Evolutionary conservation across 495 filamentous ascomycete species (phyloP).

Genomic region (Penicillium macrosclerotiorum): DNA sequence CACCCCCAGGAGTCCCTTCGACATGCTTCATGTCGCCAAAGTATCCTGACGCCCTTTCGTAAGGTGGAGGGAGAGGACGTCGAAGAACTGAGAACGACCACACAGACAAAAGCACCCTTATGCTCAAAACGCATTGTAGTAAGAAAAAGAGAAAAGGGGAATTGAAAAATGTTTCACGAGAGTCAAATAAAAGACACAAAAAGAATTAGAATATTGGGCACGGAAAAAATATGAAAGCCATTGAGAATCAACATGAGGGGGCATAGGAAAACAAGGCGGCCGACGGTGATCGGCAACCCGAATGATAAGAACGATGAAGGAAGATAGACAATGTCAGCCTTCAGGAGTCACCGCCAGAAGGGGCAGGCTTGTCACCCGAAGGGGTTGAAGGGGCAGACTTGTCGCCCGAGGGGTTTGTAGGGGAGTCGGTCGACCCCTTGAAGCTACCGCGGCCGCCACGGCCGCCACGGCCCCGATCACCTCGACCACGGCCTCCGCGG

Average conservation of each 20-base stretch:
- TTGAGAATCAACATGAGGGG: constrained; percentile 11
- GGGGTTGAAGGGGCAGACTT: constrained; percentile 43
- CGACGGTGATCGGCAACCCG: constrained; percentile 6
- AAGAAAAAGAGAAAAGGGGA: constrained; percentile 16
- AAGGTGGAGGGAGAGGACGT: background rate
- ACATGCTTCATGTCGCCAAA: background rate
- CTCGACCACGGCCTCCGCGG: constrained; percentile 55
- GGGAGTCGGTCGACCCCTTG: constrained; percentile 45
- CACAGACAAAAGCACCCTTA: constrained; percentile 9
- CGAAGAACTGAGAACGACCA: background rate
- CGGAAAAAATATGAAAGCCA: constrained; percentile 11
- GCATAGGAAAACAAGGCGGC: constrained; percentile 6
- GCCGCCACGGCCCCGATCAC: constrained; percentile 47
- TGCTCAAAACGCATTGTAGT: constrained; percentile 4
- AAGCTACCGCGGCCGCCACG: constrained; percentile 54
- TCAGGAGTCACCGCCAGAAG: constrained; percentile 50
- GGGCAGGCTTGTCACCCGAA: constrained; percentile 48
- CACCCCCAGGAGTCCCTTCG: background rate
- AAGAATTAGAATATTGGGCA: constrained; percentile 27
- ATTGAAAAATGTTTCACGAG: constrained; percentile 22
- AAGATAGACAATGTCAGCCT: constrained; percentile 12
- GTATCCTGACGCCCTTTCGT: background rate
- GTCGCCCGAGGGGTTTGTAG: constrained; percentile 49
- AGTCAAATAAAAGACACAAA: constrained; percentile 22
- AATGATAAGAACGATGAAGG: constrained; percentile 11